Evolutionary conservation across 345 rosid genomes (phyloP).

Genomic region (Rhizophora mangle): DNA sequence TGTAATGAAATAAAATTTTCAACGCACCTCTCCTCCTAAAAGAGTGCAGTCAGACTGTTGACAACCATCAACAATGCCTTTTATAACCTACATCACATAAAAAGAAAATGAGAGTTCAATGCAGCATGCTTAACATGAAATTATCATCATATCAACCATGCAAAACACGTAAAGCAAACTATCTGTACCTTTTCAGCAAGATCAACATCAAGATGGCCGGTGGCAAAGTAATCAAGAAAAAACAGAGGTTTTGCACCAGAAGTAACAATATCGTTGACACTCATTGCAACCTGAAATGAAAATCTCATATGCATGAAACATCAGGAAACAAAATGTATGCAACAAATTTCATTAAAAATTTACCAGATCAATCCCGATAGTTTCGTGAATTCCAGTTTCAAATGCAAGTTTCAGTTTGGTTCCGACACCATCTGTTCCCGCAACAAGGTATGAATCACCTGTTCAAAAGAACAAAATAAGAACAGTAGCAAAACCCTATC

Average conservation of each 20-base stretch:
- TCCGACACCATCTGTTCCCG: constrained; percentile 99
- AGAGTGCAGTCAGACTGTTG: constrained; percentile 72
- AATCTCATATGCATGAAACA: constrained; percentile 14
- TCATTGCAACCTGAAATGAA: constrained; percentile 77
- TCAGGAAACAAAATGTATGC: background rate
- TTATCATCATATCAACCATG: background rate
- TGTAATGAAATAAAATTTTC: background rate
- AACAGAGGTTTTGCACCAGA: constrained; percentile 93
- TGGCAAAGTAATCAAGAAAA: constrained; percentile 95
- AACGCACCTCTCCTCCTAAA: constrained; percentile 87
- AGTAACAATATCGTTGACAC: constrained; percentile 93
- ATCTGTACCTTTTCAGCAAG: constrained; percentile 84
- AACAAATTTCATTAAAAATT: background rate
- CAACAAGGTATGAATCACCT: constrained; percentile 91
- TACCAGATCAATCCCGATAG: constrained; percentile 94
- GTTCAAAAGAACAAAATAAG: constrained; percentile 16
- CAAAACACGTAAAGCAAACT: background rate
- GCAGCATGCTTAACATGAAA: background rate
- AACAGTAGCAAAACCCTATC: background rate
- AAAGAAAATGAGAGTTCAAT: background rate
- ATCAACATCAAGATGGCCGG: constrained; percentile 87
- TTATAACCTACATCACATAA: constrained; percentile 55
- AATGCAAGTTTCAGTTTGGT: constrained; percentile 92
- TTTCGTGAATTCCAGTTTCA: constrained; percentile 84
- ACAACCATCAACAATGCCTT: constrained; percentile 94